Conservation (phyloP, 2,329 filamentous ascomycete species). For the Neonectria neomacrospora region DNA sequence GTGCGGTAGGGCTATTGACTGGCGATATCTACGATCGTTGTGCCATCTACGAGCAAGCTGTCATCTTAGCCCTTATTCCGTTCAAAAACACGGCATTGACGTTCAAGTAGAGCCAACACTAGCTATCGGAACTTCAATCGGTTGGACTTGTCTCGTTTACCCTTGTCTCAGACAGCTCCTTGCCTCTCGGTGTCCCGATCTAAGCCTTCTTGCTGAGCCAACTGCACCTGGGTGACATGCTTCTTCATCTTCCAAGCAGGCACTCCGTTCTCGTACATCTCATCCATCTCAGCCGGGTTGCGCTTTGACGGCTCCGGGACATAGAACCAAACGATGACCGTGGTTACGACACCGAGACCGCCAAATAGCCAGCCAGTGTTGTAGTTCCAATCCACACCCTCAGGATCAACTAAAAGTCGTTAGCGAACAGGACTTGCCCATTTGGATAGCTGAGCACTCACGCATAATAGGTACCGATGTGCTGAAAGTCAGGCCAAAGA, state of each 20-base stretch:
- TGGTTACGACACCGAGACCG: slow-evolving; percentile 21
- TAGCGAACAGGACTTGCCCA: neutral
- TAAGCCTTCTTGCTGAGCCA: slow-evolving; percentile 1
- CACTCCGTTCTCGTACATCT: slow-evolving; percentile 33
- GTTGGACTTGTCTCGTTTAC: neutral
- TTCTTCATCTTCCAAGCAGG: slow-evolving; percentile 31
- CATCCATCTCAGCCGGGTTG: slow-evolving; percentile 34
- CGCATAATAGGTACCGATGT: slow-evolving; percentile 28
- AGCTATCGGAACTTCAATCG: neutral
- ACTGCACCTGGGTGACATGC: slow-evolving; percentile 28
- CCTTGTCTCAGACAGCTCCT: neutral
- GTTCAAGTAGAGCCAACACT: slow-evolving; percentile 36
- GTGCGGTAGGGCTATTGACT: slow-evolving; percentile 55
- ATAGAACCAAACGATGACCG: slow-evolving; percentile 24
- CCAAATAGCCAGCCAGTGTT: slow-evolving; percentile 29
- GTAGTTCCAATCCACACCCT: slow-evolving; percentile 28
- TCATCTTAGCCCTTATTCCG: slow-evolving; percentile 55
- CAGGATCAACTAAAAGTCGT: slow-evolving; percentile 20
- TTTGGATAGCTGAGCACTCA: neutral
- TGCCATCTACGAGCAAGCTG: slow-evolving; percentile 53
- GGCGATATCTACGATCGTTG: slow-evolving; percentile 50
- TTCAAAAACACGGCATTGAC: slow-evolving; percentile 51
- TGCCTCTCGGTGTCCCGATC: slow-evolving; percentile 1
- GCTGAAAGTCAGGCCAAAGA: slow-evolving; percentile 30
- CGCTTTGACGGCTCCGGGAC: slow-evolving; percentile 29